These are phyloP conservation scores for Kwoniella shivajii DNA, from an alignment of 1,284 basidiomycete species.

Conservation along the genomic window DNA sequence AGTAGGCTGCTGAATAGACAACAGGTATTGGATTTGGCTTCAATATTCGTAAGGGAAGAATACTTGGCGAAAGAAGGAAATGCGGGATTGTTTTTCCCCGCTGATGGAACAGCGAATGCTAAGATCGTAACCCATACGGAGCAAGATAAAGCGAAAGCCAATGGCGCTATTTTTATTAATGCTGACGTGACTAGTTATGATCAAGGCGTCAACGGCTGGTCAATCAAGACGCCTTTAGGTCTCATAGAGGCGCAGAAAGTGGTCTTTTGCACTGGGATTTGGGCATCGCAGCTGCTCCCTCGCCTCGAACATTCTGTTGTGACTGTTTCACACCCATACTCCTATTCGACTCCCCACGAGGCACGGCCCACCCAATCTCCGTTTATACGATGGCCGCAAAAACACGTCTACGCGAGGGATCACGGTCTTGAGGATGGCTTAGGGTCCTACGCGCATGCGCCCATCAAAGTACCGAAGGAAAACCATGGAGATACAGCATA, in stretches of 20 bases:
- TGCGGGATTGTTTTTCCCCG: conserved; percentile 13
- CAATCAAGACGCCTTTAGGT: conserved; percentile 6
- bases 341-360: conserved; percentile 14
- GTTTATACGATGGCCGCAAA: conserved; percentile 29
- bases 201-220: neutral
- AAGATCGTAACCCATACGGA: conserved; percentile 11
- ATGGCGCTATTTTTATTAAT: conserved; percentile 18
- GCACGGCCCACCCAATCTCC: conserved; percentile 6
- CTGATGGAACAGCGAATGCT: conserved; percentile 31
- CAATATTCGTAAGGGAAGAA: conserved; percentile 15
- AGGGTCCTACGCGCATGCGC: conserved; percentile 32
- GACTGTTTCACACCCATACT: conserved; percentile 35
- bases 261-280: conserved; percentile 34
- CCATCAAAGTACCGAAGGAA: conserved; percentile 9
- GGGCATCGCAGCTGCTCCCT: conserved; percentile 33
- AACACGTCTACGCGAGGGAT: conserved; percentile 34
- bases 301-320: conserved; percentile 14
- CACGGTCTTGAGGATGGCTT: conserved; percentile 35
- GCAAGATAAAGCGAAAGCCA: conserved; percentile 13
- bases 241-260: conserved; percentile 16
- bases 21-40: conserved; percentile 13
- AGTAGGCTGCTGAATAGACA: conserved; percentile 12
- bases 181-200: conserved; percentile 13
- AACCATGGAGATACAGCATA: conserved; percentile 17
- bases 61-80: neutral